These are phyloP conservation scores for Alisma plantagoaquatica DNA, from an alignment of 106 monocot genomes.

Conservation along the genomic window DNA sequence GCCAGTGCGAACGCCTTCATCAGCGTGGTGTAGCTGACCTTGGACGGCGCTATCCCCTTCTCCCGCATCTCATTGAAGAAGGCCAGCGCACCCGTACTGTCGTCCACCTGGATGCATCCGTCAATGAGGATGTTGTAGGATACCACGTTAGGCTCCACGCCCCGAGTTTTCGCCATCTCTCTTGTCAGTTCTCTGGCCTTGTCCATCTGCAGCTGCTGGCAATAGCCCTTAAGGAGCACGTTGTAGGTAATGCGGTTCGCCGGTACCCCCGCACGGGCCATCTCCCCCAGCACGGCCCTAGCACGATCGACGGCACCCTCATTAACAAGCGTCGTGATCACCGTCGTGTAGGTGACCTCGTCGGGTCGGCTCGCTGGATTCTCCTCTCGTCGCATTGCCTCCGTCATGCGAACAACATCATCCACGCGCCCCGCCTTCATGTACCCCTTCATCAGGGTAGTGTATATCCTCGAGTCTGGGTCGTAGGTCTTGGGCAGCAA, in stretches of 20 bases:
- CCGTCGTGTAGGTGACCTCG: slow-evolving; percentile 84
- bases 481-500: slow-evolving; percentile 43
- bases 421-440: slow-evolving; percentile 64
- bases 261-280: slow-evolving; percentile 31
- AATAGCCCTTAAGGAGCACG: slow-evolving; percentile 88
- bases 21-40: slow-evolving; percentile 87
- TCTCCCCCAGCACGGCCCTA: slow-evolving; percentile 47
- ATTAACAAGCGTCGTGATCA: slow-evolving; percentile 47
- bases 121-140: slow-evolving; percentile 88
- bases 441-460: slow-evolving; percentile 94
- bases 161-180: slow-evolving; percentile 34
- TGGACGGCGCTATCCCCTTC: slow-evolving; percentile 63
- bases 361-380: slow-evolving; percentile 58
- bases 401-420: slow-evolving; percentile 59
- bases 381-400: slow-evolving; percentile 65
- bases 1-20: slow-evolving; percentile 92
- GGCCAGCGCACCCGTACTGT: slow-evolving; percentile 65
- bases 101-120: slow-evolving; percentile 74
- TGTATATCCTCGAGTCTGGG: slow-evolving; percentile 67
- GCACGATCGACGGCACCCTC: slow-evolving; percentile 62
- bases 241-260: slow-evolving; percentile 84
- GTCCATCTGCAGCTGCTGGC: slow-evolving; percentile 68
- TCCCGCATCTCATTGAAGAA: slow-evolving; percentile 91
- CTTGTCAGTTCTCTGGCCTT: slow-evolving; percentile 48
- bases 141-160: slow-evolving; percentile 59